Conservation (phyloP, 2,329 filamentous ascomycete species). For the Exophiala sp. region DNA sequence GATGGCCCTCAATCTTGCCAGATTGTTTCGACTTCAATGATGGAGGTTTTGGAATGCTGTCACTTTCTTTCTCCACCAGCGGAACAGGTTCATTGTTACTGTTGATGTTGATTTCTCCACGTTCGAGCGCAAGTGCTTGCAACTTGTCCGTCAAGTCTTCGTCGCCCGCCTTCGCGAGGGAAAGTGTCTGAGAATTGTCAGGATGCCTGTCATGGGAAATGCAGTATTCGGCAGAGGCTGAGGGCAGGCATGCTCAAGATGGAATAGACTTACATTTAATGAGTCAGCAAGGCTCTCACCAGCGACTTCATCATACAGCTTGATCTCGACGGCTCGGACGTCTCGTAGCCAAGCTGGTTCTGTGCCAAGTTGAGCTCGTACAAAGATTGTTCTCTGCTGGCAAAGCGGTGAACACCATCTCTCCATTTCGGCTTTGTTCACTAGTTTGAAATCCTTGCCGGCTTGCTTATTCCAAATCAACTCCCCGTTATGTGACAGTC, state of each 20-base stretch:
- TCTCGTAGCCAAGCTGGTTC: constrained; percentile 80
- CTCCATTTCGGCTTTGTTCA: constrained; percentile 69
- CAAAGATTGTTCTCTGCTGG: constrained; percentile 73
- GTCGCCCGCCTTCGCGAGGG: constrained; percentile 25
- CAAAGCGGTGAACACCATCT: constrained; percentile 84
- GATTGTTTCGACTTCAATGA: constrained; percentile 9
- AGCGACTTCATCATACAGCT: constrained; percentile 62
- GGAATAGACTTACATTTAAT: constrained; percentile 15
- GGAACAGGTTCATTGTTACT: constrained; percentile 4
- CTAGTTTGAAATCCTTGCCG: constrained; percentile 60
- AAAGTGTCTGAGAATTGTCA: constrained; percentile 11
- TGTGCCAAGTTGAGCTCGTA: constrained; percentile 84
- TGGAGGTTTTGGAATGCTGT: constrained; percentile 10
- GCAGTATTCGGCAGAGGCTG: neutral
- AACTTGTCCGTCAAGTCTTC: constrained; percentile 36
- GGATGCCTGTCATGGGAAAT: neutral
- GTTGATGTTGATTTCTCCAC: constrained; percentile 33
- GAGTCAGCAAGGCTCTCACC: constrained; percentile 13
- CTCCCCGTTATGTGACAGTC: constrained; percentile 53
- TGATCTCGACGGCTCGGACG: constrained; percentile 55
- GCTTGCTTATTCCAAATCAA: constrained; percentile 52
- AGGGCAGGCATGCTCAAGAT: neutral
- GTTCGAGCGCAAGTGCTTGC: constrained; percentile 52
- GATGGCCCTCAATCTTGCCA: constrained; percentile 19
- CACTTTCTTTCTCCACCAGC: constrained; percentile 12